Conservation (phyloP, 2,329 filamentous ascomycete species). For the Tolypocladium ophioglossoides region DNA sequence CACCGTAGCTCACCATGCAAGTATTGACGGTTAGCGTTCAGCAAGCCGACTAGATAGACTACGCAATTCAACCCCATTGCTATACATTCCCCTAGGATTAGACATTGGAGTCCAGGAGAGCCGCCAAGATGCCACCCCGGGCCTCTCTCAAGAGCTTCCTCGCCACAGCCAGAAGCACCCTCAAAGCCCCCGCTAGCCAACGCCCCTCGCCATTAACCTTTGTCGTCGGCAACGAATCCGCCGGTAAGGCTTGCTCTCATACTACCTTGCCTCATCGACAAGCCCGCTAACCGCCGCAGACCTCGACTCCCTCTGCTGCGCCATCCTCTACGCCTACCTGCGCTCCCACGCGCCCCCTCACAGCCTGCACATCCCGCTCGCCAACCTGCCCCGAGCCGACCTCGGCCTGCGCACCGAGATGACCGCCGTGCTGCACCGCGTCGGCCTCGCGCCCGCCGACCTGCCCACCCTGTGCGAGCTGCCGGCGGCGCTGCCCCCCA, state of each 20-base stretch:
- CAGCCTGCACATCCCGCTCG: slow-evolving; percentile 58
- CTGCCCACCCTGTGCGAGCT: slow-evolving; percentile 52
- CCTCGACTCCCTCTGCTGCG: slow-evolving; percentile 69
- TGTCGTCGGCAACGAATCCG: slow-evolving; percentile 59
- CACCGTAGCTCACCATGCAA: background rate
- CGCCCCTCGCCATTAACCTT: slow-evolving; percentile 42
- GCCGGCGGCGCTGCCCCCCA: slow-evolving; percentile 30
- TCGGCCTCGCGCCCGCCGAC: slow-evolving; percentile 47
- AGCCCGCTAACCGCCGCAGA: slow-evolving; percentile 39
- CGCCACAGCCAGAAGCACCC: slow-evolving; percentile 33
- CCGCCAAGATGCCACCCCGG: slow-evolving; percentile 12
- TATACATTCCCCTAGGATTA: background rate
- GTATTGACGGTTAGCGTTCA: background rate
- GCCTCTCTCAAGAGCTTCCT: slow-evolving; percentile 40
- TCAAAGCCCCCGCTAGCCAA: slow-evolving; percentile 33
- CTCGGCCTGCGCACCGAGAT: slow-evolving; percentile 66
- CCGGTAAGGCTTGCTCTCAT: too few species aligned
- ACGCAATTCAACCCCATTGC: background rate
- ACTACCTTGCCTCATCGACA: too few species aligned
- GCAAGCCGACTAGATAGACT: background rate
- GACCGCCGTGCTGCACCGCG: slow-evolving; percentile 49
- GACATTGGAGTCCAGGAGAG: background rate
- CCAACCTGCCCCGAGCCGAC: slow-evolving; percentile 59
- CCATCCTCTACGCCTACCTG: slow-evolving; percentile 65
- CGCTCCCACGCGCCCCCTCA: slow-evolving; percentile 46